Conservation (phyloP, 768 basidiomycete species). For the Dentipellis sp. region DNA sequence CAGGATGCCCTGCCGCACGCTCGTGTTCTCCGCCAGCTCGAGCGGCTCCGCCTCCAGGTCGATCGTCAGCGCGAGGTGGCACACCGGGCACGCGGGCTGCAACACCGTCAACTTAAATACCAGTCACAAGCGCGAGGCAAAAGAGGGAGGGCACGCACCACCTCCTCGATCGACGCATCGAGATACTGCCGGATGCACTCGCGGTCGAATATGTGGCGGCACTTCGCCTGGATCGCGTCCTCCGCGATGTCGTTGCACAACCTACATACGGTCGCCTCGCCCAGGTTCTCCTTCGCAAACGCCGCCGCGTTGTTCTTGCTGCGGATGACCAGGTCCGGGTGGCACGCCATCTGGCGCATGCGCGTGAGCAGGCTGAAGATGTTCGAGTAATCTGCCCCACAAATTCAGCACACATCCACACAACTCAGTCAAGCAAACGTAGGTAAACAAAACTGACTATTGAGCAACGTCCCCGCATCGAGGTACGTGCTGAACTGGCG, state of each 20-base stretch:
- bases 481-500: slow-evolving; percentile 89
- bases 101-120: neutral
- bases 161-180: slow-evolving; percentile 57
- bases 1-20: slow-evolving; percentile 81
- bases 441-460: slow-evolving; percentile 53
- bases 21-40: slow-evolving; percentile 58
- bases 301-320: slow-evolving; percentile 68
- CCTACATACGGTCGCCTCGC: slow-evolving; percentile 81
- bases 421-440: slow-evolving; percentile 3
- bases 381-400: slow-evolving; percentile 68
- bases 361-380: slow-evolving; percentile 89
- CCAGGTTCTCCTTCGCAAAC: slow-evolving; percentile 41
- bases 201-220: slow-evolving; percentile 91
- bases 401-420: neutral
- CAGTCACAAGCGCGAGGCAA: neutral
- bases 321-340: slow-evolving; percentile 87
- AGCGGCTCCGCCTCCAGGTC: slow-evolving; percentile 92
- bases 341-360: slow-evolving; percentile 93
- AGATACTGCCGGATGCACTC: slow-evolving; percentile 95
- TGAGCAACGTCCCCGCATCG: slow-evolving; percentile 81
- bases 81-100: slow-evolving; percentile 90
- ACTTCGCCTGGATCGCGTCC: slow-evolving; percentile 91
- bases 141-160: slow-evolving; percentile 30
- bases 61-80: slow-evolving; percentile 86
- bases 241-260: slow-evolving; percentile 97